Evolutionary conservation across 495 filamentous ascomycete species (phyloP).

Genomic region (Apodospora peruviana): DNA sequence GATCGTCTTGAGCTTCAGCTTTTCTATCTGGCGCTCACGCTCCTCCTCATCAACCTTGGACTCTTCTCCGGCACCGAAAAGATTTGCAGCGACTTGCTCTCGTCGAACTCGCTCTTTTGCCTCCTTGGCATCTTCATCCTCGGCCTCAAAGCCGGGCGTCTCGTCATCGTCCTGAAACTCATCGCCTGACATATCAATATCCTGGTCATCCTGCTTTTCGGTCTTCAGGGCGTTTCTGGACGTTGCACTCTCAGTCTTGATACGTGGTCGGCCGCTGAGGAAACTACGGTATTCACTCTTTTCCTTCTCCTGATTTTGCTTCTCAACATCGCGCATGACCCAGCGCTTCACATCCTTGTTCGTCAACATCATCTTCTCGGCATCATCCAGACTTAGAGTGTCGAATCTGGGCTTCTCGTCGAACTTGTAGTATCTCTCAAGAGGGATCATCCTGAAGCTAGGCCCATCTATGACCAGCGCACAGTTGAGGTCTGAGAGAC

Average conservation of each 20-base stretch:
- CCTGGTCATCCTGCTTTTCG: constrained; percentile 52
- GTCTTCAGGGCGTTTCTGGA: constrained; percentile 43
- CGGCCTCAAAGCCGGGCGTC: constrained; percentile 68
- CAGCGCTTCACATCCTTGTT: constrained; percentile 49
- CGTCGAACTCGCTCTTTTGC: constrained; percentile 78
- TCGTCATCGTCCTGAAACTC: constrained; percentile 73
- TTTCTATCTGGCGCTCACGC: constrained; percentile 59
- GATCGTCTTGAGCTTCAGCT: constrained; percentile 57
- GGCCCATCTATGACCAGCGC: constrained; percentile 63
- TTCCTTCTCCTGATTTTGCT: constrained; percentile 48
- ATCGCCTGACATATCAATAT: constrained; percentile 52
- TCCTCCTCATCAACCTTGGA: constrained; percentile 81
- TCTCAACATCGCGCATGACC: constrained; percentile 64
- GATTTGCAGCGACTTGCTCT: constrained; percentile 80
- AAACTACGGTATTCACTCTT: constrained; percentile 41
- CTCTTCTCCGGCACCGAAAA: constrained; percentile 80
- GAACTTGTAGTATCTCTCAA: constrained; percentile 96
- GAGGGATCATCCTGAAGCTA: constrained; percentile 78
- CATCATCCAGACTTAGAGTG: constrained; percentile 74
- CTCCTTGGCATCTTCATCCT: constrained; percentile 85
- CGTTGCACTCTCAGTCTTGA: constrained; percentile 49
- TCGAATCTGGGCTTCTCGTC: constrained; percentile 77
- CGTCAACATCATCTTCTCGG: constrained; percentile 67
- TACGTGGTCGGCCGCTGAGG: constrained; percentile 36
- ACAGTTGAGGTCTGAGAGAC: constrained; percentile 68